Percentiles rank a stretch among this genome's conserved stretches.
Conservation (phyloP, 2,329 filamentous ascomycete genomes). For the Talaromyces sp. region DNA sequence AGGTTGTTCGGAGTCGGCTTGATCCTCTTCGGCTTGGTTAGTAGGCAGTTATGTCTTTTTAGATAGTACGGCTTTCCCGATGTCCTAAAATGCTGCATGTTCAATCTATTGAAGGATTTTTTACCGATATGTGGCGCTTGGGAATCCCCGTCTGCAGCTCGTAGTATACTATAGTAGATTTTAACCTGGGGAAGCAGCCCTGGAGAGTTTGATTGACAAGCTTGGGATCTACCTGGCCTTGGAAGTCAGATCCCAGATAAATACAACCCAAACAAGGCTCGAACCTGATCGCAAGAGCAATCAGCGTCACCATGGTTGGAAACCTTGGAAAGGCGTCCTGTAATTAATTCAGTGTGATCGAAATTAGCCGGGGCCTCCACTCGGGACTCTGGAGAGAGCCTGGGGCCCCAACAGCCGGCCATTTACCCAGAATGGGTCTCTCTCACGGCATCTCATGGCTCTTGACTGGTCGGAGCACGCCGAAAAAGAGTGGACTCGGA, state of each 20-base stretch:
- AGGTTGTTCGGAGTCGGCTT: conserved; percentile 1
- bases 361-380: conserved; percentile 19
- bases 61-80: not conserved
- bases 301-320: conserved; percentile 1
- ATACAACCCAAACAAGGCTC: not conserved
- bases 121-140: too few species aligned
- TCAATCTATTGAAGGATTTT: too few species aligned
- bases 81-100: too few species aligned
- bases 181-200: too few species aligned
- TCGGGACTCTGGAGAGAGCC: conserved; percentile 12
- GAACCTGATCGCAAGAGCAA: not conserved
- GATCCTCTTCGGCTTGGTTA: not conserved
- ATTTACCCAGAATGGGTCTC: conserved; percentile 20
- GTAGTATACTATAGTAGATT: too few species aligned
- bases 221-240: too few species aligned
- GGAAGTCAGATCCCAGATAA: not conserved
- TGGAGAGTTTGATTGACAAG: too few species aligned
- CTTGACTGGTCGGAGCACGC: conserved; percentile 6
- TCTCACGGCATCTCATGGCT: conserved; percentile 1
- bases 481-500: conserved; percentile 19
- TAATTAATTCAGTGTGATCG: too few species aligned
- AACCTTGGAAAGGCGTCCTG: not conserved
- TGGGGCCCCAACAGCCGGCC: conserved; percentile 21
- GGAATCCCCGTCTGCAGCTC: too few species aligned
- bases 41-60: too few species aligned